phyloP scores from a whole-genome alignment of 768 basidiomycete genomes.

The Lentinula guzmanii region DNA sequence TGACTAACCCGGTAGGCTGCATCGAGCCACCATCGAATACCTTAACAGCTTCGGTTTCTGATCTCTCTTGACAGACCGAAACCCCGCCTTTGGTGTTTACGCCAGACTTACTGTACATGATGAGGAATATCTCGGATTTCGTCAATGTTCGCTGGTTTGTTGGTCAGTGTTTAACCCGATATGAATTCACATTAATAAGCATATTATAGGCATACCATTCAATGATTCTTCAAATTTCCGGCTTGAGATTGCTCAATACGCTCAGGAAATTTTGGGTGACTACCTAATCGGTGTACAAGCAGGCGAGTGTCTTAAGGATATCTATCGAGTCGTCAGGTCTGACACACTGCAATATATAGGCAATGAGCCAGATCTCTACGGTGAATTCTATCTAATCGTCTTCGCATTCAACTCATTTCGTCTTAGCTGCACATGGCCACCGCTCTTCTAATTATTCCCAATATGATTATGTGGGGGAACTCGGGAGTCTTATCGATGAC shows the following conservation, averaged over 20 bases:
- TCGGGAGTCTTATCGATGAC: slow-evolving; percentile 26
- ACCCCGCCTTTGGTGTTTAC: slow-evolving; percentile 51
- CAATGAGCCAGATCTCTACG: slow-evolving; percentile 32
- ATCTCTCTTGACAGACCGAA: slow-evolving; percentile 28
- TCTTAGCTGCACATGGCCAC: slow-evolving; percentile 32
- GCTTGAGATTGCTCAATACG: slow-evolving; percentile 38
- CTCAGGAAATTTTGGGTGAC: slow-evolving; percentile 45
- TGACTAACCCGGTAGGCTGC: slow-evolving; percentile 20
- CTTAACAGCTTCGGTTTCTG: background rate
- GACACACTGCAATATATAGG: background rate
- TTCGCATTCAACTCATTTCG: slow-evolving; percentile 22
- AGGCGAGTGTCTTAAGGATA: slow-evolving; percentile 27
- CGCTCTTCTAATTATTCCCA: background rate
- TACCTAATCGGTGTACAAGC: slow-evolving; percentile 47
- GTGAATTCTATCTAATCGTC: background rate
- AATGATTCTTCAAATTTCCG: slow-evolving; percentile 39
- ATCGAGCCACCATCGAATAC: background rate
- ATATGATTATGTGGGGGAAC: slow-evolving; percentile 30
- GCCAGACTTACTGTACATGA: slow-evolving; percentile 44
- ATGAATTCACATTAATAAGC: background rate
- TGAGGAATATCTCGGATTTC: slow-evolving; percentile 38
- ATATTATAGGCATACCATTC: slow-evolving; percentile 31
- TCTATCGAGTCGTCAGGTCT: background rate
- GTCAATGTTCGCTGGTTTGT: slow-evolving; percentile 46
- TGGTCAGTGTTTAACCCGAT: slow-evolving; percentile 17